A percentile compares a stretch with the other conserved stretches of the same genome.
phyloP scores from a whole-genome alignment of 1,284 basidiomycete species.

The Ganoderma lingzhi region DNA sequence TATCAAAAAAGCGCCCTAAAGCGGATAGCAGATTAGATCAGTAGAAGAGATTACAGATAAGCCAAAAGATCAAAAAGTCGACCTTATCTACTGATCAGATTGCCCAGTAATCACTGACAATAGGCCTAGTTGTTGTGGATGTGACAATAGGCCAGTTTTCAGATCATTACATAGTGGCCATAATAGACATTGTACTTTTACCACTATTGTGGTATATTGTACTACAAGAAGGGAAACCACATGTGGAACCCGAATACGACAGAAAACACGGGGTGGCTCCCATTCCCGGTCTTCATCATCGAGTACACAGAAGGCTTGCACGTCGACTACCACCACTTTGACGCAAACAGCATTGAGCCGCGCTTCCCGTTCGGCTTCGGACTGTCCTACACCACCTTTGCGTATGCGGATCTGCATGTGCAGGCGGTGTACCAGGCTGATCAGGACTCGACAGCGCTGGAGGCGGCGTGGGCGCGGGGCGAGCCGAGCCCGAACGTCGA shows the following conservation, averaged over 20 bases:
- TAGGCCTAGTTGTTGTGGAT: too few species aligned
- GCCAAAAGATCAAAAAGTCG: too few species aligned
- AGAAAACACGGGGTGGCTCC: constrained; percentile 41
- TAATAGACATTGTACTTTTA: too few species aligned
- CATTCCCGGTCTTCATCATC: constrained; percentile 47
- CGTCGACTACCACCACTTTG: constrained; percentile 85
- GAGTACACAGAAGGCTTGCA: constrained; percentile 74
- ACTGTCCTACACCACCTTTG: constrained; percentile 84
- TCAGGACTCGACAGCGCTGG: constrained; percentile 46
- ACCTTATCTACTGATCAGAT: too few species aligned
- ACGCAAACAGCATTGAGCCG: constrained; percentile 65
- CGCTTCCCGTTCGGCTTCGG: constrained; percentile 87
- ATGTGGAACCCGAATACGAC: constrained; percentile 41
- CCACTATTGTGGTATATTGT: too few species aligned
- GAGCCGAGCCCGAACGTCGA: constrained; percentile 53
- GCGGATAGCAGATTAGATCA: too few species aligned
- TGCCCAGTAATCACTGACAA: too few species aligned
- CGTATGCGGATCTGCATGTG: constrained; percentile 64
- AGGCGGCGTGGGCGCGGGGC: constrained; percentile 63
- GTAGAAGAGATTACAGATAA: too few species aligned
- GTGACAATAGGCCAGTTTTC: too few species aligned
- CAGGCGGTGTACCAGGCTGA: constrained; percentile 45
- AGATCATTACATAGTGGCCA: too few species aligned
- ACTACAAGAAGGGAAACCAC: too few species aligned
- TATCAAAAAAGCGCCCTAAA: too few species aligned